A percentile compares a stretch with the other conserved stretches of the same genome.
These are phyloP conservation scores for Echinosophora koreensis DNA, from an alignment of 306 rosid genomes.

Conservation along the genomic window DNA sequence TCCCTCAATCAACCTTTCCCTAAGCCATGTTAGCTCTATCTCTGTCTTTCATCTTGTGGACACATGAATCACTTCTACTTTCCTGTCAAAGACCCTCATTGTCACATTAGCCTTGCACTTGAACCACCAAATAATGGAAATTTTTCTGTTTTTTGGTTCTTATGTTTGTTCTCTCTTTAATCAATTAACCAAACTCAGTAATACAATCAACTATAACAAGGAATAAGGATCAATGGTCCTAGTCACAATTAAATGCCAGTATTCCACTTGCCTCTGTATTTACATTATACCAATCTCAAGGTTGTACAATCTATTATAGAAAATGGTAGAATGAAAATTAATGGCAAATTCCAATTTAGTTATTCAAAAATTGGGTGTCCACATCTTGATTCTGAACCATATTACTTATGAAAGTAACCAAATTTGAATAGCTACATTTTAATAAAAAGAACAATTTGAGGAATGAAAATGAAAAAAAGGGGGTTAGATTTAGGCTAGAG, in stretches of 20 bases:
- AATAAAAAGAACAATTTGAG: not conserved
- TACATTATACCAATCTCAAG: constrained; percentile 10
- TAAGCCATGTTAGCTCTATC: constrained; percentile 52
- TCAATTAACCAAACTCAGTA: not conserved
- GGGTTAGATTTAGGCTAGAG: not conserved
- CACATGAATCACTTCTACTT: constrained; percentile 60
- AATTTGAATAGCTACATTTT: not conserved
- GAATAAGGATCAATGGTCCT: constrained; percentile 4
- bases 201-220: constrained; percentile 13
- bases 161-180: constrained; percentile 8
- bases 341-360: constrained; percentile 9
- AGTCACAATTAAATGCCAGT: not conserved
- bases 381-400: not conserved
- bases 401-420: not conserved
- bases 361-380: not conserved
- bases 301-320: constrained; percentile 7
- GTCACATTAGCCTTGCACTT: constrained; percentile 43
- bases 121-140: not conserved
- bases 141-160: constrained; percentile 1
- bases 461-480: not conserved
- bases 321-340: not conserved
- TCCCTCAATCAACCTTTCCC: constrained; percentile 59
- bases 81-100: constrained; percentile 51
- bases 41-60: constrained; percentile 62
- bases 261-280: not conserved